These are phyloP conservation scores for Hordeum marinum DNA, from an alignment of 176 grass and related monocot genomes.

Conservation along the genomic window DNA sequence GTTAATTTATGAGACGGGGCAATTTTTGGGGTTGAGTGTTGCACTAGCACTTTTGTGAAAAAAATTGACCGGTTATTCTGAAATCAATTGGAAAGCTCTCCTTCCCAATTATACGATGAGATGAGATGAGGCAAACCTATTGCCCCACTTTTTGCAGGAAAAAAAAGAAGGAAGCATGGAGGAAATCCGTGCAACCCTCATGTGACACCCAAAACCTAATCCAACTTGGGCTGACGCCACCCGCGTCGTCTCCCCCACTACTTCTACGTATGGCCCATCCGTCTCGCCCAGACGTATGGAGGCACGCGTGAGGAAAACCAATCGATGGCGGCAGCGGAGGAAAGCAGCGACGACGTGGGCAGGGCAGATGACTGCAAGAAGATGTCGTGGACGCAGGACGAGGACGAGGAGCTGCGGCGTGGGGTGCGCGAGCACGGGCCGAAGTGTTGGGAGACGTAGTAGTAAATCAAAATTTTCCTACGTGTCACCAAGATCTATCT, in stretches of 20 bases:
- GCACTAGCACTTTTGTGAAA: no score
- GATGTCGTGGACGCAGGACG: constrained; percentile 58
- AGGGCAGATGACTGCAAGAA: constrained; percentile 27
- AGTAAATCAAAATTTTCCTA: no score
- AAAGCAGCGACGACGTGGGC: background rate
- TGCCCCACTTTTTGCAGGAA: no score
- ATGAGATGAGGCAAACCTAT: no score
- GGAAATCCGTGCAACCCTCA: background rate
- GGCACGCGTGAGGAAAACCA: background rate
- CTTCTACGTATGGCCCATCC: background rate
- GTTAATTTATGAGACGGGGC: no score
- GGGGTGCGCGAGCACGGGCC: constrained; percentile 43
- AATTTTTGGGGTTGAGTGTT: no score
- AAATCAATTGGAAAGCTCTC: no score
- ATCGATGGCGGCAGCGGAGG: background rate
- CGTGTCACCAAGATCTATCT: no score
- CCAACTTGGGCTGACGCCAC: background rate
- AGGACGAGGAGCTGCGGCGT: constrained; percentile 46
- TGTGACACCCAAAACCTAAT: background rate
- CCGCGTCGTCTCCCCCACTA: background rate
- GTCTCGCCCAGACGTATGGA: background rate
- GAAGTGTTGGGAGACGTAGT: no score
- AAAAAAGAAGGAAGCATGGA: background rate
- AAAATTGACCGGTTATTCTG: no score
- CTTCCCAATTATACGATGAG: no score